Conservation (phyloP, 179 eudicot genomes). For the Pouteria campechiana region DNA sequence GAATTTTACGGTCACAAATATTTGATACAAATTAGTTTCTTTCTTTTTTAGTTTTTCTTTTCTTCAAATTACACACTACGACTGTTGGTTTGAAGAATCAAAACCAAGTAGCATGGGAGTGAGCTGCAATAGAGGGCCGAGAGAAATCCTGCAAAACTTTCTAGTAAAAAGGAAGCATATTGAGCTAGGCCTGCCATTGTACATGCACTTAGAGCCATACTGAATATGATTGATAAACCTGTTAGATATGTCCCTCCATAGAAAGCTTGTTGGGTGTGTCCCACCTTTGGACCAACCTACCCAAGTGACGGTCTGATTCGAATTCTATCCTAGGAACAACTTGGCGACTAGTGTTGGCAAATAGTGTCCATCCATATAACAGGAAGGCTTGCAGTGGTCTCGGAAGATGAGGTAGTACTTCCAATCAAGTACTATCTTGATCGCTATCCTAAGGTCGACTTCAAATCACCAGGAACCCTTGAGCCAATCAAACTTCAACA, state of each 20-base stretch:
- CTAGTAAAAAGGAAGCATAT: conserved; percentile 13
- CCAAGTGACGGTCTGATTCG: conserved; percentile 32
- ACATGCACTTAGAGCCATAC: conserved; percentile 14
- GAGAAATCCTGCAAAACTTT: conserved; percentile 8
- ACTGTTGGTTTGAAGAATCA: conserved; percentile 2
- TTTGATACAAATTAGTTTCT: too few relatives aligned
- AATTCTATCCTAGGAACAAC: conserved; percentile 13
- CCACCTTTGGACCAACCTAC: conserved; percentile 39
- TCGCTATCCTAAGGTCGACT: conserved; percentile 23
- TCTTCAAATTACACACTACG: too few relatives aligned
- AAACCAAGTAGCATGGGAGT: conserved; percentile 12
- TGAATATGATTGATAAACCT: conserved; percentile 14
- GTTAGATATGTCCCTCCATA: conserved; percentile 13
- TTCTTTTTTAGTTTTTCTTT: too few relatives aligned
- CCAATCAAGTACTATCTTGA: conserved; percentile 19
- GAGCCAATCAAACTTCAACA: conserved; percentile 27
- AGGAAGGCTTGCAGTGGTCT: conserved; percentile 18
- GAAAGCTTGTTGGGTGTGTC: conserved; percentile 30
- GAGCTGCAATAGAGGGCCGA: conserved; percentile 6
- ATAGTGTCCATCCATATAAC: conserved; percentile 49
- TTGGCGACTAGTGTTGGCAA: conserved; percentile 31
- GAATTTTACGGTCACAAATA: too few relatives aligned
- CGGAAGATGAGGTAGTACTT: conserved; percentile 22
- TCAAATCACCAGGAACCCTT: conserved; percentile 62
- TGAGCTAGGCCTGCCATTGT: conserved; percentile 15